Evolutionary conservation across 2,329 filamentous ascomycete species (phyloP).

Genomic region (Colletotrichum spinosum): DNA sequence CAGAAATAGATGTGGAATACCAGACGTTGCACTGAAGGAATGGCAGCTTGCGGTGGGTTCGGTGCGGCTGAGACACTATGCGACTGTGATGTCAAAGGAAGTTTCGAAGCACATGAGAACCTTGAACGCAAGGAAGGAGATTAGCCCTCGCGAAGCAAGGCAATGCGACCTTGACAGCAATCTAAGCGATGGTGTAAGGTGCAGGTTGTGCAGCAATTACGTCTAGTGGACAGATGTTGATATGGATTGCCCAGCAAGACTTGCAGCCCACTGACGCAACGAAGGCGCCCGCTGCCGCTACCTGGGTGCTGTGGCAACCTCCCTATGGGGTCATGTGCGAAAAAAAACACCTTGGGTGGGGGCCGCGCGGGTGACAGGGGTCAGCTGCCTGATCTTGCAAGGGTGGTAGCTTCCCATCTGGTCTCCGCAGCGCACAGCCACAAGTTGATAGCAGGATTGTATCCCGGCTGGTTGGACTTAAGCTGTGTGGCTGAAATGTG

Average conservation of each 20-base stretch:
- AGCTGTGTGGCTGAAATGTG: conserved; percentile 23
- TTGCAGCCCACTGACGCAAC: conserved; percentile 47
- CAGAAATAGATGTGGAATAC: background rate
- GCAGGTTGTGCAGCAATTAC: conserved; percentile 27
- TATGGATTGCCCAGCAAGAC: conserved; percentile 17
- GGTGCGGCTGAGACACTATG: conserved; percentile 27
- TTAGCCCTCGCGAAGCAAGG: conserved; percentile 4
- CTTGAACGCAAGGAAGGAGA: conserved; percentile 5
- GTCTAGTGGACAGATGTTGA: conserved; percentile 29
- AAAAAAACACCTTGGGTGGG: conserved; percentile 35
- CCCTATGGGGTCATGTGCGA: conserved; percentile 27
- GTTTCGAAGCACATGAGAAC: conserved; percentile 1
- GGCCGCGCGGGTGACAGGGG: conserved; percentile 14
- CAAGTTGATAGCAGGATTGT: background rate
- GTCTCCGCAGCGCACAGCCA: conserved; percentile 8
- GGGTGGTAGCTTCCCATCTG: conserved; percentile 1
- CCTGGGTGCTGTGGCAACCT: conserved; percentile 51
- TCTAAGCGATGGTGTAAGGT: conserved; percentile 31
- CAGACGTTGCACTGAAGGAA: conserved; percentile 15
- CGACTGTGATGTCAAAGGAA: conserved; percentile 27
- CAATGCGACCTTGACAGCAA: conserved; percentile 29
- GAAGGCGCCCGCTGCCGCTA: conserved; percentile 43
- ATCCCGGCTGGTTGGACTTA: background rate
- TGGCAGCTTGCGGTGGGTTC: background rate
- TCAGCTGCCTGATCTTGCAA: conserved; percentile 3